A percentile compares a stretch with the other conserved stretches of the same genome.
Conservation (phyloP, 441 rosid genomes). For the Pelargonium cotyledonis region DNA sequence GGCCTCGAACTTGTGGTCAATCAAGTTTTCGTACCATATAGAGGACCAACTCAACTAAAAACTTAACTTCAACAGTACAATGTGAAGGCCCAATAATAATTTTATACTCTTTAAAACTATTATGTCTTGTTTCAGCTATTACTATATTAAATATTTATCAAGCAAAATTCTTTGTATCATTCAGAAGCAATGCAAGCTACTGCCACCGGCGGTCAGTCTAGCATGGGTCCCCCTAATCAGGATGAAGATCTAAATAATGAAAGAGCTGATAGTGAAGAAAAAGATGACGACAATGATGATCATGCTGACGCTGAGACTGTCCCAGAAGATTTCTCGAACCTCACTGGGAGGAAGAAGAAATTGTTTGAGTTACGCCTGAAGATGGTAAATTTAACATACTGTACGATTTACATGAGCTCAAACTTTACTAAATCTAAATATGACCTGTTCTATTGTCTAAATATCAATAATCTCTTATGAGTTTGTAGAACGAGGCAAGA, state of each 20-base stretch:
- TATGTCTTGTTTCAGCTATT: not conserved
- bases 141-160: not conserved
- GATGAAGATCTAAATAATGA: constrained; percentile 29
- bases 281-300: constrained; percentile 36
- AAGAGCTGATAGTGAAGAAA: constrained; percentile 37
- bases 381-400: constrained; percentile 43
- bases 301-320: constrained; percentile 30
- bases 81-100: too few relatives aligned
- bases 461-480: not conserved
- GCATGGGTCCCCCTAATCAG: constrained; percentile 22
- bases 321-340: constrained; percentile 50
- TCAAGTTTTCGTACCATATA: too few relatives aligned
- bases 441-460: constrained; percentile 9
- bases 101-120: too few relatives aligned
- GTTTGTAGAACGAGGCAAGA: constrained; percentile 68
- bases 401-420: constrained; percentile 2
- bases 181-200: constrained; percentile 39
- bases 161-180: not conserved
- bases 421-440: not conserved
- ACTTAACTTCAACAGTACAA: too few relatives aligned
- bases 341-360: constrained; percentile 80
- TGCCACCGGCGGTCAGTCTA: constrained; percentile 21
- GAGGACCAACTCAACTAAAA: too few relatives aligned
- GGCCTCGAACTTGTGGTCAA: too few relatives aligned
- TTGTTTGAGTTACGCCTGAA: constrained; percentile 73